Evolutionary conservation across 345 rosid genomes (phyloP), one percentile per base, ranked within the genome.

Genomic region (Isatis tinctoria): DNA sequence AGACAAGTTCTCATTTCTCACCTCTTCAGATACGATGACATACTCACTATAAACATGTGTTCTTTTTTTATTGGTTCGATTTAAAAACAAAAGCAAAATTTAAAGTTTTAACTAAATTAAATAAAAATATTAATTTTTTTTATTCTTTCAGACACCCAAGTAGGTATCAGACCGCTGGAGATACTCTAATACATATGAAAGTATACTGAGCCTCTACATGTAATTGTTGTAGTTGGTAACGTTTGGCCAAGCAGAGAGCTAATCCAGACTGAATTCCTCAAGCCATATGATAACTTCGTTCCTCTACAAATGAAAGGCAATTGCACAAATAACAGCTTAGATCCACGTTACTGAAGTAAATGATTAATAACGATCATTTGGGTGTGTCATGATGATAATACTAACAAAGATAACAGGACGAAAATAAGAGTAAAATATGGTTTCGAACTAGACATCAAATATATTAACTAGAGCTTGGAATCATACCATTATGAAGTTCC

Each of bases 241-340:
- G 60, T 13, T 56, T 64, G 20, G 41, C 59, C 30, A 63, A 62
- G n/a, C 60, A 69, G 27, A 47, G 28, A 70, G 37, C 72, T 78
- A 72, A 53, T 73, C 78, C 44, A 78, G 44, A 39, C 67, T 60
- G 76, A 84, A 85, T 4, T 85, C 94, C 57, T 87, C 87, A 10
- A 88, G 88, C 94, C 94, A 88, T 75, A 87, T 79, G 39, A 88
- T 76, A 69, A 87, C 89, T 81, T 88, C 91, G 43, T 88, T 88
- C 81, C 94, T 84, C 91, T 87, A 62, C 69, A 69, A 58, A 71
- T 44, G 49, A 60, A 67, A 47, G 10, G 3, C 35, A 53, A 28
- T 40, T 27, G 2, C 4, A 28, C 8, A 63, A 32, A 6, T 11
- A 41, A 11, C 28, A 60, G 33, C 6, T 45, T 6, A 69, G 45